Evolutionary conservation across 306 rosid genomes (phyloP), one percentile per base, ranked within the genome.

Genomic region (Psophocarpus tetragonolobus): DNA sequence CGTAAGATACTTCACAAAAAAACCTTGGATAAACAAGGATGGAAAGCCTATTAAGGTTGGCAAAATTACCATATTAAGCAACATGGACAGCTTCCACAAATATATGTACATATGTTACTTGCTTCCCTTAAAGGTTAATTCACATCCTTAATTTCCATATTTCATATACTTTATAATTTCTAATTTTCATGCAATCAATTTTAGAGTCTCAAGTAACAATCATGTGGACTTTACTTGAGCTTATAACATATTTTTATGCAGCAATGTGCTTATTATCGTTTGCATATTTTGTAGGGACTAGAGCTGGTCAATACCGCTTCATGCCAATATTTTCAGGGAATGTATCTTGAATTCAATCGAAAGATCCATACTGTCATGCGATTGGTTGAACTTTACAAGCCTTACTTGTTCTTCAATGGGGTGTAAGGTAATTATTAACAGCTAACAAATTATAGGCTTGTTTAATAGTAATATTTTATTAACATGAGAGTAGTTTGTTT

Each of bases 321-420:
- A 3, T 91, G 96, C 54, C 85, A 81, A 7, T 85, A 78, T 81
- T 93, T 93, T 65, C 77, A 71, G 29, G 87, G 77, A 41, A 89
- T 0, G 32, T 91, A 50, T 62, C 7, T 48, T 8, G 74, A 84
- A 13, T 76, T 89, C 11, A 84, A 29, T 3, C 66, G 89, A 54
- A 93, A 91, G 80, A 78, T 93, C 39, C 79, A 42, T 41, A 86
- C 47, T 15, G 86, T 81, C 26, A 82, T 84, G 90, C 87, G 96
- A 15, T 74, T 93, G 83, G 85, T 61, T 62, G 93, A 93, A 0
- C 87, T 93, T 4, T 91, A 91, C 84, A 80, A 57, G 45, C 94
- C 97, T 18, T 93, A 93, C 77, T 63, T 88, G 75, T 89, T 93
- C 85, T 93, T 93, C 87, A 82, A 77, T 48, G 93, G 91, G 36